Evolutionary conservation across 1,284 basidiomycete species (phyloP).

Genomic region (Irpex sp.): DNA sequence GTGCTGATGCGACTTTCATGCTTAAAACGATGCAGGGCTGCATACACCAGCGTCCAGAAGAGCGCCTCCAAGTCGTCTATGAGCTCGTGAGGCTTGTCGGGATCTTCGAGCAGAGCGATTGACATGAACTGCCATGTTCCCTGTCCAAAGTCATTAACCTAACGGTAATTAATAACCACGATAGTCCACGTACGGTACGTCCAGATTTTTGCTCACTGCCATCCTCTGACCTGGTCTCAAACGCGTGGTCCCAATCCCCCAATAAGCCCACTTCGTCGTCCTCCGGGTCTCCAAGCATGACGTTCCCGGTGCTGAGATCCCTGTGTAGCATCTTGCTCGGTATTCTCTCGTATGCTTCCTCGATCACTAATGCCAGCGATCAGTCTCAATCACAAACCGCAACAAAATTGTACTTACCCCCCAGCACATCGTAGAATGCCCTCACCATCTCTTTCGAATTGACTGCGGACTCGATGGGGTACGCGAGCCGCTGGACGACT

Average conservation of each 20-base stretch:
- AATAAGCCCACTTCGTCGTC: neutral
- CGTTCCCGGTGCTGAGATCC: neutral
- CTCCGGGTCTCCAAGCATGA: neutral
- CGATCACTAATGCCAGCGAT: neutral
- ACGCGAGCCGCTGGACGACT: neutral
- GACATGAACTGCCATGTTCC: neutral
- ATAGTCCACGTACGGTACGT: neutral
- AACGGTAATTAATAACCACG: neutral
- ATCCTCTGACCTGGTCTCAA: neutral
- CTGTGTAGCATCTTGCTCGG: neutral
- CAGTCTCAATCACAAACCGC: neutral
- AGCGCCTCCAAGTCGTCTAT: neutral
- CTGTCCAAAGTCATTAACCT: neutral
- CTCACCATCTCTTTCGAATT: neutral
- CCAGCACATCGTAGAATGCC: neutral
- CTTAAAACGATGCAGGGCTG: neutral
- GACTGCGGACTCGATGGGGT: neutral
- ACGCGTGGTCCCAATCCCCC: neutral
- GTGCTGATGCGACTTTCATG: neutral
- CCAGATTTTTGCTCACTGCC: neutral
- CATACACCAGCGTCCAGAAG: neutral
- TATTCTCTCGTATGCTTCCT: neutral
- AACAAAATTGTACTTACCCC: neutral
- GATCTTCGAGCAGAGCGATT: neutral
- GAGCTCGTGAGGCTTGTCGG: neutral